Base-by-base conservation (phyloP, 2,329 filamentous ascomycete species). In the Colletotrichum sp. region DNA sequence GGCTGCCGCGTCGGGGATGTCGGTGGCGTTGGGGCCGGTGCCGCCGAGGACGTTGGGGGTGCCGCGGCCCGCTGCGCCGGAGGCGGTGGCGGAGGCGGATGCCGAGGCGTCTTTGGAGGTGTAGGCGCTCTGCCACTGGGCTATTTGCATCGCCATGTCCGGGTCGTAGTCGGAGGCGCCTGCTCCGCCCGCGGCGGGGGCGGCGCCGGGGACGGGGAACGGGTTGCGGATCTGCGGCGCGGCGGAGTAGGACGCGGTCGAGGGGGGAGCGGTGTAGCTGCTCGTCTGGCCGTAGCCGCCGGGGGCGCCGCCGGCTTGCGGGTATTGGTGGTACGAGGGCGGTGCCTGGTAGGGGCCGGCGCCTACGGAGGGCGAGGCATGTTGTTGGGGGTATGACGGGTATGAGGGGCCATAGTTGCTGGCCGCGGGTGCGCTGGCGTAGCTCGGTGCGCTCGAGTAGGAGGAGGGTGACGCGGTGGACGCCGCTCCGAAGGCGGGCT, bases 81-180 rank as follows among this genome's bases (percentile, higher is more conserved):
- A 71, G 12, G 69, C 68, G 8, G 77, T 79, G 5, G 57, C 36
- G 18, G 68, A 34, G 44, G 57, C 36, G 2, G 57, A 26, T n/a
- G 52, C 55, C 24, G 52, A 60, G 49, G 44, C 24, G 32, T 76
- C 74, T 59, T 57, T 73, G 21, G 44, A 39, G 44, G 83, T 82
- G 85, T 98, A 98, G 30, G 96, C 95, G 85, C 94, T 96, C 85
- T 98, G 96, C 95, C 96, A 98, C 85, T 98, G 95, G 65, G 96
- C 96, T 77, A 98, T 96, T 84, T 98, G 95, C 34, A 95, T 95
- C 74, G 97, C 95, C 88, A 95, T 94, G 79, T 98, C 95, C 5
- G 95, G 92, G 81, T 98, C 90, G 82, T 89, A 91, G 78, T 89
- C 88, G 78, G 80, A 80, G 72, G 80, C 83, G n/a, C n/a, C n/a